Conservation (phyloP, 805 yeast genomes). For the Komagataella pastoris region DNA sequence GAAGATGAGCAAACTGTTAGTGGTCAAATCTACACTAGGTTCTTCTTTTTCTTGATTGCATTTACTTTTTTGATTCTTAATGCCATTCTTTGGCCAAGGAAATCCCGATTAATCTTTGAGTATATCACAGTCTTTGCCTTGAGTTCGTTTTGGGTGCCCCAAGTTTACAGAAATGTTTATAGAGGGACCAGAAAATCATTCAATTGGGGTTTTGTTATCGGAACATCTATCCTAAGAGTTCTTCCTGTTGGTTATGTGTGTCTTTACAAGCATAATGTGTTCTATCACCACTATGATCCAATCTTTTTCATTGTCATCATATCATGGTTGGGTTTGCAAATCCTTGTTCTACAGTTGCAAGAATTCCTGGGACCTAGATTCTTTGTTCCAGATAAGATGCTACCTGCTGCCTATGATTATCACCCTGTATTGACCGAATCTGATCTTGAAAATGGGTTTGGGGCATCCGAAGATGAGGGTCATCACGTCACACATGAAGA, state of each 20-base stretch:
- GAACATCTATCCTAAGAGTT: slow-evolving; percentile 49
- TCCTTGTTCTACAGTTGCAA: slow-evolving; percentile 46
- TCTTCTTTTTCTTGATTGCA: slow-evolving; percentile 37
- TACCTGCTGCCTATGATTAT: slow-evolving; percentile 79
- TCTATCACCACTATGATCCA: slow-evolving; percentile 55
- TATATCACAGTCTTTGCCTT: slow-evolving; percentile 32
- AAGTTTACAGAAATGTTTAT: slow-evolving; percentile 62
- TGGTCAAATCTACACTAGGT: slow-evolving; percentile 44
- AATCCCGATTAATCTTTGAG: slow-evolving; percentile 43
- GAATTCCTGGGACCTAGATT: slow-evolving; percentile 66
- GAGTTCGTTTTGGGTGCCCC: slow-evolving; percentile 83
- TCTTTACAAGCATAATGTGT: slow-evolving; percentile 39
- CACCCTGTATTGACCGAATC: slow-evolving; percentile 50
- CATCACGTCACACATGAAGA: slow-evolving; percentile 15
- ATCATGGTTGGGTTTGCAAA: slow-evolving; percentile 49
- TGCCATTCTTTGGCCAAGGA: slow-evolving; percentile 50
- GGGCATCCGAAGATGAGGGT: slow-evolving; percentile 17
- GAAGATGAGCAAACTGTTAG: slow-evolving; percentile 41
- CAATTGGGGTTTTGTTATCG: slow-evolving; percentile 63
- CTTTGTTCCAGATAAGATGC: slow-evolving; percentile 59
- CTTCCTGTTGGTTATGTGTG: slow-evolving; percentile 56
- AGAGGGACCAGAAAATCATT: slow-evolving; percentile 59
- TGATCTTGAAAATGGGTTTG: slow-evolving; percentile 53
- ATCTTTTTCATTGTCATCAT: slow-evolving; percentile 30
- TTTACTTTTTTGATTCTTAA: slow-evolving; percentile 45